Evolutionary conservation across 202 grass and related monocot species (phyloP).

Genomic region (Carex arenaria): DNA sequence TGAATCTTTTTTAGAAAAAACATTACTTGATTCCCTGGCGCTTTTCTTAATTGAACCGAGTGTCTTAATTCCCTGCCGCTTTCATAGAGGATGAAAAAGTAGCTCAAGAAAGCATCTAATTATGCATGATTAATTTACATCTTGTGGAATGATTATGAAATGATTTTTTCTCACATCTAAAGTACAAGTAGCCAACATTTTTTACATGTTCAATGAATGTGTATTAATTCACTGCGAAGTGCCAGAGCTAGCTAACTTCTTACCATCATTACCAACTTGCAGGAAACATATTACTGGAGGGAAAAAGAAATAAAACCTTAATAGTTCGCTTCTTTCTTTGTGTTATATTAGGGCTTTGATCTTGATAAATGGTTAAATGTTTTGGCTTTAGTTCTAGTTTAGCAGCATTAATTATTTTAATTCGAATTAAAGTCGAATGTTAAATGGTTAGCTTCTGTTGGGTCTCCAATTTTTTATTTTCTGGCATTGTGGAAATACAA

Average conservation of each 20-base stretch:
- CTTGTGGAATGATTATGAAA: background rate
- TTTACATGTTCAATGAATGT: background rate
- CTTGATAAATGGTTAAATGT: background rate
- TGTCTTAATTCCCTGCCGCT: background rate
- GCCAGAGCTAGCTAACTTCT: background rate
- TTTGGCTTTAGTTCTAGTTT: background rate
- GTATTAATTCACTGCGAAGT: background rate
- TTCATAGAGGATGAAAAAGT: background rate
- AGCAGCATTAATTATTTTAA: no score
- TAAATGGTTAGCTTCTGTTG: no score
- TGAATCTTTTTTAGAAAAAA: background rate
- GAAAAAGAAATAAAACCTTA: conserved; percentile 47
- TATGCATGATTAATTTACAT: background rate
- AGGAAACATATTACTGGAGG: conserved; percentile 45
- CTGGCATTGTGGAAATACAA: no score
- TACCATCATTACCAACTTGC: background rate
- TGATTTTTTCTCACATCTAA: background rate
- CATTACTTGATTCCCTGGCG: background rate
- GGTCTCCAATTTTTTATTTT: no score
- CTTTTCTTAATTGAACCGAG: background rate
- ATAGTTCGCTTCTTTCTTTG: conserved; percentile 2
- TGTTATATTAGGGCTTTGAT: background rate
- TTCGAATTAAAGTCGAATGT: background rate
- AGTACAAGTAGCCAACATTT: background rate
- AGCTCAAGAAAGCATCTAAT: background rate